Evolutionary conservation across 2,329 filamentous ascomycete genomes (phyloP).

Genomic region (Penicillium concentricum): DNA sequence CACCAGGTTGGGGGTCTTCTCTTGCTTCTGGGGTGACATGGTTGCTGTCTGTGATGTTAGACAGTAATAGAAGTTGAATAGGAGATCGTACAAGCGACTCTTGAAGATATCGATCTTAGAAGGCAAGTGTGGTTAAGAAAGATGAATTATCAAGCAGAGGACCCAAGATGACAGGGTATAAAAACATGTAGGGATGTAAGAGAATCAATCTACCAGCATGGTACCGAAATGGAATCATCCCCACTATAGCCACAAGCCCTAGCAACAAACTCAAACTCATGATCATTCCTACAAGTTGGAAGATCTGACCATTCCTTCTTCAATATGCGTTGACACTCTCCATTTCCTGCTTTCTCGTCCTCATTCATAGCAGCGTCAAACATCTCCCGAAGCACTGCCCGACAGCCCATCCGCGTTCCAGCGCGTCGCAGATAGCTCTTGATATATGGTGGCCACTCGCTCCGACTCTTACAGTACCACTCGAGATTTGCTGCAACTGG

Average conservation of each 20-base stretch:
- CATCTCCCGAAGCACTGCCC: slow-evolving; percentile 26
- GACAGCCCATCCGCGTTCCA: slow-evolving; percentile 26
- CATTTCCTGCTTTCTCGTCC: background rate
- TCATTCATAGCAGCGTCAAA: slow-evolving; percentile 26
- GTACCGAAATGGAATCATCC: too few species aligned
- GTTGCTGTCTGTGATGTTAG: too few species aligned
- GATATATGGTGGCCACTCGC: slow-evolving; percentile 31
- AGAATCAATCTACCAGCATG: too few species aligned
- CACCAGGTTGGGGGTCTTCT: background rate
- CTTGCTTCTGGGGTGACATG: background rate
- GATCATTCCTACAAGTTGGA: too few species aligned
- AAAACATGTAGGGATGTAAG: too few species aligned
- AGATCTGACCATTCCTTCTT: too few species aligned
- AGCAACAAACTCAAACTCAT: too few species aligned
- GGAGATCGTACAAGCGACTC: background rate
- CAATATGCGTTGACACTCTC: background rate
- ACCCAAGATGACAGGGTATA: too few species aligned
- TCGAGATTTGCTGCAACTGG: slow-evolving; percentile 27
- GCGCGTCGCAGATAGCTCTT: slow-evolving; percentile 31
- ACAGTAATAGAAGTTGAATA: background rate
- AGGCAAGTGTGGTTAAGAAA: background rate
- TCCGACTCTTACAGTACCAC: slow-evolving; percentile 16
- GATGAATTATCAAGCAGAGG: background rate
- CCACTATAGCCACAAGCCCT: too few species aligned
- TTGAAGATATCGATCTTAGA: background rate